phyloP scores from a whole-genome alignment of 345 rosid species.

The Eucalyptus fibrosa region DNA sequence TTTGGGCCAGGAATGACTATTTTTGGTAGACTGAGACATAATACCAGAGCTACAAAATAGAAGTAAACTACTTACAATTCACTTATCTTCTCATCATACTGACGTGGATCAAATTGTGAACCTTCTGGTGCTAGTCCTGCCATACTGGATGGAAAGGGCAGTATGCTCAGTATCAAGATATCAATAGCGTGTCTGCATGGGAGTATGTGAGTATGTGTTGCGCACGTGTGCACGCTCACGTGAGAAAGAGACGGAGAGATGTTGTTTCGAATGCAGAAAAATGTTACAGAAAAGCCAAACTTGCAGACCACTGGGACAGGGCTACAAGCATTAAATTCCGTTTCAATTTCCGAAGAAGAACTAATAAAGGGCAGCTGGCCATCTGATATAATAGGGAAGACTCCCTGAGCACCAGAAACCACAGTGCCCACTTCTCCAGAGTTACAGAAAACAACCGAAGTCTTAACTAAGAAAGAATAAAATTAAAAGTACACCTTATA shows the following conservation, averaged over 20 bases:
- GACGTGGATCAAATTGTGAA: conserved; percentile 64
- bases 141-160: conserved; percentile 38
- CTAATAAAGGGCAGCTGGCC: conserved; percentile 2
- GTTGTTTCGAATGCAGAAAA: neutral
- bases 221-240: rapidly evolving
- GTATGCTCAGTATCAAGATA: neutral
- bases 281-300: conserved; percentile 56
- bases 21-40: neutral
- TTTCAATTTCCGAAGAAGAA: conserved; percentile 26
- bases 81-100: conserved; percentile 65
- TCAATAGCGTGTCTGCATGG: neutral
- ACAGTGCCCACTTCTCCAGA: conserved; percentile 20
- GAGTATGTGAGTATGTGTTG: neutral
- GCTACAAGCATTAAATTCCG: conserved; percentile 35
- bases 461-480: neutral
- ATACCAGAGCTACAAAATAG: neutral
- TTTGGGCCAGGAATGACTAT: neutral
- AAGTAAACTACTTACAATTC: conserved; percentile 49
- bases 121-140: conserved; percentile 71
- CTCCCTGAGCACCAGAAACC: conserved; percentile 13
- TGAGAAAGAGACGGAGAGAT: neutral
- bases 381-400: conserved; percentile 2
- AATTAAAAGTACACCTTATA: neutral
- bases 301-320: conserved; percentile 21
- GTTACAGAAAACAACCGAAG: neutral